Evolutionary conservation across 768 basidiomycete genomes (phyloP).

Genomic region (Podaxis sp.): DNA sequence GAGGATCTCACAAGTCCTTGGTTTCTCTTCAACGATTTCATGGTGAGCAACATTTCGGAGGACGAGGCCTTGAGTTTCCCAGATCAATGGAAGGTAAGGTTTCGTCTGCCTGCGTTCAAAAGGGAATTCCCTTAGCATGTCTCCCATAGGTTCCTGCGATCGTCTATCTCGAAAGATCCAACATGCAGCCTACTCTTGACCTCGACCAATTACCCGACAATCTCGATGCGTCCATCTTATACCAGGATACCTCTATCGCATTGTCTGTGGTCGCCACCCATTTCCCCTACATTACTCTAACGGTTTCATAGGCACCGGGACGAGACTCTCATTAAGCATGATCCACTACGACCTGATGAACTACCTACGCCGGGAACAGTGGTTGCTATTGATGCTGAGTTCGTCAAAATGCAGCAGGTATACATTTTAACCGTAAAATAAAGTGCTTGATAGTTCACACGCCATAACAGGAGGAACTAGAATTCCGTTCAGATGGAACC

Average conservation of each 20-base stretch:
- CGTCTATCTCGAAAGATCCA: constrained; percentile 83
- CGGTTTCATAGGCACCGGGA: constrained; percentile 67
- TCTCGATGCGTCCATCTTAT: constrained; percentile 74
- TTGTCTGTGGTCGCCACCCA: constrained; percentile 45
- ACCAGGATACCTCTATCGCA: constrained; percentile 87
- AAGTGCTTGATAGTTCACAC: not conserved
- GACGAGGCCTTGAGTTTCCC: constrained; percentile 87
- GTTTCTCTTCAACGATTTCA: constrained; percentile 97
- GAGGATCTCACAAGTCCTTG: constrained; percentile 56
- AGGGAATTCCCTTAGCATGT: not conserved
- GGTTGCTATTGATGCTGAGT: constrained; percentile 96
- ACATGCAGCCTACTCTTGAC: constrained; percentile 58
- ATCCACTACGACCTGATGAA: constrained; percentile 69
- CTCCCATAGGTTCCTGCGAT: constrained; percentile 72
- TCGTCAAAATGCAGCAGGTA: constrained; percentile 95
- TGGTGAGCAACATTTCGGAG: constrained; percentile 81
- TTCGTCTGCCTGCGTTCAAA: constrained; percentile 3
- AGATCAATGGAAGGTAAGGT: constrained; percentile 84
- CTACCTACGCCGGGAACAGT: constrained; percentile 83
- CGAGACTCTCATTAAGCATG: constrained; percentile 70
- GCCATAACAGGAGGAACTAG: constrained; percentile 81
- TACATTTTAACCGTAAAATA: constrained; percentile 10
- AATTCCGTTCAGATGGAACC: constrained; percentile 92
- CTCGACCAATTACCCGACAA: constrained; percentile 61
- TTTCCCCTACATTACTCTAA: not conserved